Conservation (phyloP, 2,329 filamentous ascomycete species). For the Sclerotinia spermophila region DNA sequence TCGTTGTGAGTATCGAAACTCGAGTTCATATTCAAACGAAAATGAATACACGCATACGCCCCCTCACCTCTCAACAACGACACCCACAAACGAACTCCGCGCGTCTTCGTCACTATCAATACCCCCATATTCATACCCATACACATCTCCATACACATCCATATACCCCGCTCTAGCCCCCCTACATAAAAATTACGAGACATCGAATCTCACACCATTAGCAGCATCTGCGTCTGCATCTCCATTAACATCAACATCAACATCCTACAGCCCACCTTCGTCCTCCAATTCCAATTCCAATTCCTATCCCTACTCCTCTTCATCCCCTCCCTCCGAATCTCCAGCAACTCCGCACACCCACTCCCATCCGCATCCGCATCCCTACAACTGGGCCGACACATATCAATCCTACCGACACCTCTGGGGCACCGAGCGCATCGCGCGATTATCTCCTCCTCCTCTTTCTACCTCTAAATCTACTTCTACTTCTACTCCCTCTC, state of each 20-base stretch:
- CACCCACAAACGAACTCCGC: too few relatives aligned
- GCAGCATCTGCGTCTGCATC: background rate
- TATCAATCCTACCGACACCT: background rate
- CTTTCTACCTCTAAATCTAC: background rate
- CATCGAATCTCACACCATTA: accelerated
- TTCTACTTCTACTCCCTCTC: background rate
- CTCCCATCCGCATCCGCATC: background rate
- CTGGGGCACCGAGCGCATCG: background rate
- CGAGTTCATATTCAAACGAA: too few relatives aligned
- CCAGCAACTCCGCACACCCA: too few relatives aligned
- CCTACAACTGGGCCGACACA: background rate
- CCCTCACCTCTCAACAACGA: too few relatives aligned
- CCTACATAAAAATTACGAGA: accelerated
- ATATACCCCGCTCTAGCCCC: background rate
- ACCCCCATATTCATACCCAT: background rate
- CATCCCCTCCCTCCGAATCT: too few relatives aligned
- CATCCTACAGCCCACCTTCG: background rate
- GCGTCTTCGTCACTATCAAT: too few relatives aligned
- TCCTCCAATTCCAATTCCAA: too few relatives aligned
- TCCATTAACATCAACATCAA: background rate
- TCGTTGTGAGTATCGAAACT: too few relatives aligned
- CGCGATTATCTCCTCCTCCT: background rate
- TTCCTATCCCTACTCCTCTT: too few relatives aligned
- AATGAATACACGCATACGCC: background rate
- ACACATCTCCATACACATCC: background rate